Evolutionary conservation across 768 basidiomycete genomes (phyloP).

Genomic region (Boletus subcaerulescens): DNA sequence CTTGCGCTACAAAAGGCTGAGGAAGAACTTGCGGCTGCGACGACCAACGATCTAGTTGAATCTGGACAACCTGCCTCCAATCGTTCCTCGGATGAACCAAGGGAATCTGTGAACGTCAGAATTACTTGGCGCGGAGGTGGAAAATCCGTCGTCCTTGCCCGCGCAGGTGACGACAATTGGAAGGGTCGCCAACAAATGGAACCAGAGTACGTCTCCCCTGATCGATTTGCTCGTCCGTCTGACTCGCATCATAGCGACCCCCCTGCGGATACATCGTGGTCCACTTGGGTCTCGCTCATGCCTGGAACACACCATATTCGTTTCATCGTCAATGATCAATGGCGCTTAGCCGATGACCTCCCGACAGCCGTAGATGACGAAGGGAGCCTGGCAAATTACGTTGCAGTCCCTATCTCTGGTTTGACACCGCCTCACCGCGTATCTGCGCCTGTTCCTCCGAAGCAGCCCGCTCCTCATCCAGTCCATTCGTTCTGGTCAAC

Average conservation of each 20-base stretch:
- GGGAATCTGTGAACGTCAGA: slow-evolving; percentile 40
- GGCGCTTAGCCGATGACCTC: slow-evolving; percentile 75
- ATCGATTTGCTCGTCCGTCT: slow-evolving; percentile 11
- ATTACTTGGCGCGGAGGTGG: slow-evolving; percentile 69
- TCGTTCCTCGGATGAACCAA: slow-evolving; percentile 27
- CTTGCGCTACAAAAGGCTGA: slow-evolving; percentile 44
- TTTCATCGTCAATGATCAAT: slow-evolving; percentile 90
- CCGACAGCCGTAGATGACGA: slow-evolving; percentile 92
- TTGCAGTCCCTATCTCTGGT: slow-evolving; percentile 47
- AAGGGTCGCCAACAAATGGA: slow-evolving; percentile 66
- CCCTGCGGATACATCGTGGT: slow-evolving; percentile 36
- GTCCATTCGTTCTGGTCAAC: slow-evolving; percentile 46
- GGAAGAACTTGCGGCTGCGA: slow-evolving; percentile 20
- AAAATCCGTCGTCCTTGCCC: slow-evolving; percentile 59
- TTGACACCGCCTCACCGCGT: slow-evolving; percentile 32
- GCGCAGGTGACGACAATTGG: slow-evolving; percentile 77
- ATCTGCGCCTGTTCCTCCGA: slow-evolving; percentile 33
- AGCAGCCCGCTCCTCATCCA: slow-evolving; percentile 24
- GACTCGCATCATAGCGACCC: slow-evolving; percentile 26
- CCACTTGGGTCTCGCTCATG: slow-evolving; percentile 50
- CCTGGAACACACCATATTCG: slow-evolving; percentile 94
- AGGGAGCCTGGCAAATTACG: slow-evolving; percentile 92
- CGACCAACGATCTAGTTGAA: slow-evolving; percentile 12
- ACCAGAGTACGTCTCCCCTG: slow-evolving; percentile 47
- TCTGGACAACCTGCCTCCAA: slow-evolving; percentile 18